Evolutionary conservation across 2,329 filamentous ascomycete species (phyloP).

Genomic region (Penicillium glabrum): DNA sequence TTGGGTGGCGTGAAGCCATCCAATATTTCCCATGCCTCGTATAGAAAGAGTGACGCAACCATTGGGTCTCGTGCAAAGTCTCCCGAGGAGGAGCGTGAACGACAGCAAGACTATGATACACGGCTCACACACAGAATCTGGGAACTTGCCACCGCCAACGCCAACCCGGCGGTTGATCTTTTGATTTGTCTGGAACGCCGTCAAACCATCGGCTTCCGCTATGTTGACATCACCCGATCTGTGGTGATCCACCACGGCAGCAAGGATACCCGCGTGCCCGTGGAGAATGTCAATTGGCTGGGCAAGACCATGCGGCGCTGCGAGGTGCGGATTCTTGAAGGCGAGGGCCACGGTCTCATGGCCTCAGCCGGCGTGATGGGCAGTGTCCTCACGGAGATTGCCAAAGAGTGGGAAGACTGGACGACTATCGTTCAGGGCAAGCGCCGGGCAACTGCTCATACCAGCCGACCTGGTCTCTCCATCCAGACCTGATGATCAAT

Average conservation of each 20-base stretch:
- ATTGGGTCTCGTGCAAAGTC: constrained; percentile 21
- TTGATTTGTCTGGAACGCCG: constrained; percentile 88
- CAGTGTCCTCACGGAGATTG: constrained; percentile 89
- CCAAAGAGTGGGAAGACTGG: constrained; percentile 91
- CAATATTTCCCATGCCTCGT: constrained; percentile 12
- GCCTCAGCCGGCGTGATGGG: constrained; percentile 92
- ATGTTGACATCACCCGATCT: constrained; percentile 88
- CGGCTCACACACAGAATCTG: constrained; percentile 91
- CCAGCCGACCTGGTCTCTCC: constrained; percentile 18
- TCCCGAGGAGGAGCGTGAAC: constrained; percentile 33
- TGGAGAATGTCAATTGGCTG: constrained; percentile 94
- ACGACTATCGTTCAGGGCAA: constrained; percentile 56
- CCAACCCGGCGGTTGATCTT: constrained; percentile 91
- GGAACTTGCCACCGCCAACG: constrained; percentile 85
- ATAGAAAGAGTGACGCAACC: constrained; percentile 22
- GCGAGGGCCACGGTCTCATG: constrained; percentile 94
- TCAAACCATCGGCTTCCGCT: constrained; percentile 91
- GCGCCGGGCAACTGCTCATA: constrained; percentile 32
- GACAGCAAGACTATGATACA: constrained; percentile 65
- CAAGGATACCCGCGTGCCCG: constrained; percentile 84
- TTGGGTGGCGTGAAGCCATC: constrained; percentile 19
- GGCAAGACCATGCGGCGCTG: constrained; percentile 91
- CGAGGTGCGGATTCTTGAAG: constrained; percentile 85
- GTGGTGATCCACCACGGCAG: constrained; percentile 94
- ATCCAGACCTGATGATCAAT: constrained; percentile 14